Base-by-base conservation (phyloP, 164 flowering plant genomes). In the Chloranthus sessilifolius region DNA sequence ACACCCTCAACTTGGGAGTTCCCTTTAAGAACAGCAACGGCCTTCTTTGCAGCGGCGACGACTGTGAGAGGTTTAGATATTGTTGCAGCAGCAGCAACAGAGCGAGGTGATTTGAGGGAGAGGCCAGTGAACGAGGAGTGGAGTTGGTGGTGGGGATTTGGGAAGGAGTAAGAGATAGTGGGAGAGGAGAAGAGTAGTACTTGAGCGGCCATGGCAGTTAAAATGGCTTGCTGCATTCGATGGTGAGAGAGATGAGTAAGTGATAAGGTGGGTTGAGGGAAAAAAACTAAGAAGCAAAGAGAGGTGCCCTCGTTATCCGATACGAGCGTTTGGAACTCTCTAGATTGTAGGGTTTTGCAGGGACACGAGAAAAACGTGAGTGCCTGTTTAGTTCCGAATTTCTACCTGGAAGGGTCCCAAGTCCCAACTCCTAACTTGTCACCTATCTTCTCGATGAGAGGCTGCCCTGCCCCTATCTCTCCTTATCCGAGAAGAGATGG, bases 21-120 rank as follows among this genome's bases (percentile, higher is more conserved):
- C 7, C 95, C 94, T 54, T 82, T 90, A 56, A 90, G 85, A 17
- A 90, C 98, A 2, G 91, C 91, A 5, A 90, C 89, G 28, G 91
- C 95, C 60, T 87, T 90, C 64, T 82, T 84, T 20, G 81, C 43
- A 33, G 76, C 84, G n/a, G 95, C 79, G 23, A 71, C 67, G 16
- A 85, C 58, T 20, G 78, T 40, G 52, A 77, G 61, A 9, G 76
- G 57, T 46, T 58, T 74, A 0, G 51, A 25, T 1, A 33, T 33
- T n/a, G 33, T 12, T 7, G 58, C 46, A 6, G 68, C 57, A 53
- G 47, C 20, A 24, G 44, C 19, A 22, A 54, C 51, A 41, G 48
- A 61, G 52, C 25, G 20, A 16, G 62, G 47, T 61, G 53, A 43
- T 17, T 47, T 62, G 53, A 66, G 55, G 43, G 84, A 61, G 43